Base-by-base conservation (phyloP, 371 early-diverging fungal species). In the Syncephalastrum racemosum region DNA sequence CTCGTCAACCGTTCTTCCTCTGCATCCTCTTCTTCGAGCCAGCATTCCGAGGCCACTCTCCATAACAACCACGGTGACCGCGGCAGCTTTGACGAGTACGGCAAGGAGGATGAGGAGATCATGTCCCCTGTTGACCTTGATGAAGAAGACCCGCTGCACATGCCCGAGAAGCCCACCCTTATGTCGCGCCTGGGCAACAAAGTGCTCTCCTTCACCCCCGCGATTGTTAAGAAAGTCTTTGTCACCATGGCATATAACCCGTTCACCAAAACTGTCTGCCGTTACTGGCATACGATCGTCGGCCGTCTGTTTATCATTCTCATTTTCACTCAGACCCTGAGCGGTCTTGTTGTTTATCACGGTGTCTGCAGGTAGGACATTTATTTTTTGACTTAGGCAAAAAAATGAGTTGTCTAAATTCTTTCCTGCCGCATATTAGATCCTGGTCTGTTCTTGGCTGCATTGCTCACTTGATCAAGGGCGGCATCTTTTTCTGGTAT, bases 401-500 rank as follows among this genome's bases (percentile, higher is more conserved):
- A n/a, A n/a, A n/a, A n/a, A n/a, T n/a, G n/a, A 23, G 46, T 31
- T 24, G 19, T 52, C 10, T 43, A 31, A 42, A 23, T 14, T 13
- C 36, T 41, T 36, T 46, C 12, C 4, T 53, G n/a, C 24, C 40
- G 19, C 15, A 19, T 20, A 19, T 31, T 58, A 66, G 63, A 25
- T 62, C 62, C 12, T 79, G 79, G 79, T 67, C 63, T 54, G 67
- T 79, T 0, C 63, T 75, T 6, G 76, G 76, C 12, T 79, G 79
- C 47, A 63, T 70, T 65, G 79, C 79, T 27, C 79, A 79, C 46
- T 62, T 79, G 40, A 75, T 79, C 58, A 79, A 79, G 45, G 79
- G 79, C 14, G 79, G 76, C 44, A 79, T 79, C 48, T 79, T 79
- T 44, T 79, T 69, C 59, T 70, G 73, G 48, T 75, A 75, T 54